Evolutionary conservation across 176 grass and related monocot species (phyloP).

Genomic region (Secale cereale): DNA sequence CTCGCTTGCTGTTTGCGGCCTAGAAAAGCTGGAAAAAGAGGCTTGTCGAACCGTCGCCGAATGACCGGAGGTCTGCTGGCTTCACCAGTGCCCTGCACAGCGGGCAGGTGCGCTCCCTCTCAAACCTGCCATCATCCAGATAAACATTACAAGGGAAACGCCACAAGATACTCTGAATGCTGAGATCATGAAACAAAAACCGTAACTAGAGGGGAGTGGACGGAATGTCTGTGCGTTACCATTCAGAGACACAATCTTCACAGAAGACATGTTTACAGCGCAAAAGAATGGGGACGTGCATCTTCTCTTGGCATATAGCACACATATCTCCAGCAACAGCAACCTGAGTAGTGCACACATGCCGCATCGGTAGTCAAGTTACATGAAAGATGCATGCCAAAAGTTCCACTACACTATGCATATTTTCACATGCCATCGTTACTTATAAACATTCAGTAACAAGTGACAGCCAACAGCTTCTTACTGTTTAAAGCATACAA

Average conservation of each 20-base stretch:
- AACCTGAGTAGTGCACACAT: slow-evolving; percentile 44
- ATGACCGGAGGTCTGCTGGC: slow-evolving; percentile 86
- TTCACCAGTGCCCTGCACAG: slow-evolving; percentile 91
- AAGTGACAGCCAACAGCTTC: neutral
- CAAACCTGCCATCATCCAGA: slow-evolving; percentile 56
- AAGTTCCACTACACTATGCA: neutral
- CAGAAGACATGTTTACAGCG: slow-evolving; percentile 89
- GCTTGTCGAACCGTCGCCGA: slow-evolving; percentile 80
- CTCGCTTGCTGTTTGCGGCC: neutral
- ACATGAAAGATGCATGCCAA: neutral
- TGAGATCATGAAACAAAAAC: neutral
- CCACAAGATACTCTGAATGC: neutral
- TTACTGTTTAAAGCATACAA: neutral
- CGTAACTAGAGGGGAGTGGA: neutral
- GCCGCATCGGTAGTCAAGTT: neutral
- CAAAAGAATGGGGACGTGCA: slow-evolving; percentile 77
- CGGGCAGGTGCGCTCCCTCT: slow-evolving; percentile 94
- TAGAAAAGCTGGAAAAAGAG: slow-evolving; percentile 96
- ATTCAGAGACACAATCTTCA: slow-evolving; percentile 92
- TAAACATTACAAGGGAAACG: neutral
- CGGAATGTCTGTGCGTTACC: slow-evolving; percentile 28
- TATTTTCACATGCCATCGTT: neutral
- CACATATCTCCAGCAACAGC: slow-evolving; percentile 72
- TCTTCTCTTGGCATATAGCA: slow-evolving; percentile 94
- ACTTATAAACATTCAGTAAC: neutral